Base-by-base conservation (phyloP, 2,329 filamentous ascomycete species). In the Diplodia seriata region DNA sequence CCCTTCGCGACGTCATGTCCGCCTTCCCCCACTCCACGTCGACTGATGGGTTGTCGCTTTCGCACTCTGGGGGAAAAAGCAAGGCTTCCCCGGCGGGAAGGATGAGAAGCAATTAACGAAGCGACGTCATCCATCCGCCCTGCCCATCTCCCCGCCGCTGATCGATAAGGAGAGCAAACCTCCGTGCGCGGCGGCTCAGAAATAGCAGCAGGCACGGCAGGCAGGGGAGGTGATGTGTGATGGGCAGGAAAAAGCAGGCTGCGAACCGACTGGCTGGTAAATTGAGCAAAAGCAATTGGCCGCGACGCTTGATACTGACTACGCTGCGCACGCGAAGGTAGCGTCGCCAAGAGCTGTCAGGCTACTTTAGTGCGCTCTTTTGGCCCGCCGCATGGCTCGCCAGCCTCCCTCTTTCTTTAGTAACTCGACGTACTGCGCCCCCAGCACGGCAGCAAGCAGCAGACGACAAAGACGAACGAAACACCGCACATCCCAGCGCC, bases 1-100 rank as follows among this genome's bases (percentile, higher is more conserved):
- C 29, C 31, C 53, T 20, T 55, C 26, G 53, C 53, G 15, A 55
- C 53, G 53, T 55, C 53, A 55, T 55, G 4, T 9, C 14, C 29
- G 12, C 18, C 8, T 20, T 31, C 8, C 11, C 12, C 7, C 43
- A 20, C 43, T 47, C 43, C 18, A 20, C 53, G 29, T 55, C 18
- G 29, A 54, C 26, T 14, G 29, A 11, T 36, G 23, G 51, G 15
- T 20, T 31, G 53, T 47, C 43, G 43, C 43, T 47, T 47, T 47
- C 43, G 31, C 53, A 8, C 53, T 55, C 18, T 15, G 53, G 9
- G 8, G 2, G 50, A 53, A 53, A 53, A n/a, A 29, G 43, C 43
- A 47, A 47, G 43, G 43, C 43, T 8, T 20, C 18, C 18, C 31
- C 43, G n/a, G 18, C 53, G 31, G 31, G 53, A 31, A 55, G 29